A percentile compares a stretch with the other conserved stretches of the same genome.
Evolutionary conservation across 106 monocot genomes (phyloP).

Genomic region (Acanthochlamys bracteata): DNA sequence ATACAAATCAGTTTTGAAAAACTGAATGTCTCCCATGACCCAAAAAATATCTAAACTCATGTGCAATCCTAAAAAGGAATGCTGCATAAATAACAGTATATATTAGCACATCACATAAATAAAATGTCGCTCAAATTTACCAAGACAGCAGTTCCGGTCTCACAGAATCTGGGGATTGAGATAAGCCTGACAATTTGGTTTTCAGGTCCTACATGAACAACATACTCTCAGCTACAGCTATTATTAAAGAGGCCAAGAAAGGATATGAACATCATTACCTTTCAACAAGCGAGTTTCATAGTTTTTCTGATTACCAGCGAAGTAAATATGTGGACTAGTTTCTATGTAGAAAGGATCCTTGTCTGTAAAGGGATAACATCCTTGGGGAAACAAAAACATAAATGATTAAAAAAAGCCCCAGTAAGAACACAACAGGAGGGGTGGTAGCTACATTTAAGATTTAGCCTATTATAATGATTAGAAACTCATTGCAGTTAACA

Average conservation of each 20-base stretch:
- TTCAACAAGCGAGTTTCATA: conserved; percentile 54
- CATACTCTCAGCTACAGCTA: not conserved
- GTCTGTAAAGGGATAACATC: conserved; percentile 89
- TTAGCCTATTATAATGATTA: too few species aligned
- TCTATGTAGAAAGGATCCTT: conserved; percentile 91
- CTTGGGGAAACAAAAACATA: conserved; percentile 19
- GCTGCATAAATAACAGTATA: too few species aligned
- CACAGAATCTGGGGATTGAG: conserved; percentile 86
- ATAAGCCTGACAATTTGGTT: conserved; percentile 84
- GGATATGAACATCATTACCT: conserved; percentile 33
- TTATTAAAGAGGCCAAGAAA: not conserved
- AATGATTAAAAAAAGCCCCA: not conserved
- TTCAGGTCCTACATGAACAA: conserved; percentile 44
- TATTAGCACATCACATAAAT: too few species aligned
- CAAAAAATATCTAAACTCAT: too few species aligned
- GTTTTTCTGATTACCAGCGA: conserved; percentile 83
- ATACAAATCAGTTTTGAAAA: too few species aligned
- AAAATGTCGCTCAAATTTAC: conserved; percentile 23
- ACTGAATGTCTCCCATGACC: too few species aligned
- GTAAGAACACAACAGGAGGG: not conserved
- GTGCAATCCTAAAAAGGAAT: too few species aligned
- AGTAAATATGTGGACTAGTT: conserved; percentile 88
- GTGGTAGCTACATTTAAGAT: not conserved
- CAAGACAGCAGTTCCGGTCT: conserved; percentile 85
- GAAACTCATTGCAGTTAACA: too few species aligned